These are phyloP conservation scores for Penicillium sp. DNA, from an alignment of 2,329 filamentous ascomycete species.

Conservation along the genomic window DNA sequence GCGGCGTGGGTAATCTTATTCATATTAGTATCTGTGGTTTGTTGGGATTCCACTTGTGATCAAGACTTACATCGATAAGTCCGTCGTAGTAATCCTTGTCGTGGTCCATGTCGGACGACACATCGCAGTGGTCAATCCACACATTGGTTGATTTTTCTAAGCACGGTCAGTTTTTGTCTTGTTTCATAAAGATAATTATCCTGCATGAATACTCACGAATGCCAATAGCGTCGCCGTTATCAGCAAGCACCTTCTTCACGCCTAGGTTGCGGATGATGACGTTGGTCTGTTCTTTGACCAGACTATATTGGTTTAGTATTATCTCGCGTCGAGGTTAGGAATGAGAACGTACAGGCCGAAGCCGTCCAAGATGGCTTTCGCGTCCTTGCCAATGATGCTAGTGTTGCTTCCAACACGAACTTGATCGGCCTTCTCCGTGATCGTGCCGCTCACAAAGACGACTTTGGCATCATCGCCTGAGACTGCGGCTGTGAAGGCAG, in stretches of 20 bases:
- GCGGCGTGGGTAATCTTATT: slow-evolving; percentile 55
- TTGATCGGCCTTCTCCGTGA: slow-evolving; percentile 44
- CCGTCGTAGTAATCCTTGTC: slow-evolving; percentile 71
- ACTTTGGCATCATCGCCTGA: slow-evolving; percentile 47
- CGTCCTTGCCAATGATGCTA: slow-evolving; percentile 51
- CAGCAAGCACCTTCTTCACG: slow-evolving; percentile 56
- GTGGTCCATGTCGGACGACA: slow-evolving; percentile 58
- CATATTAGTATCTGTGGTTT: neutral
- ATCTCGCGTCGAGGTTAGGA: slow-evolving; percentile 22
- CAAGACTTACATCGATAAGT: slow-evolving; percentile 52
- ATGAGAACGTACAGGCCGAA: slow-evolving; percentile 27
- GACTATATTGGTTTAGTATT: slow-evolving; percentile 37
- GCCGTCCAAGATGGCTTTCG: slow-evolving; percentile 56
- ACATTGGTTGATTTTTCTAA: slow-evolving; percentile 47
- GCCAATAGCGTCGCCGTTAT: slow-evolving; percentile 59
- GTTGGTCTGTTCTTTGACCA: slow-evolving; percentile 56
- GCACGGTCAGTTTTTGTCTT: neutral
- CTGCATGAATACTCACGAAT: slow-evolving; percentile 45
- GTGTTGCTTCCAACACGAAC: slow-evolving; percentile 52
- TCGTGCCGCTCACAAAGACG: slow-evolving; percentile 48
- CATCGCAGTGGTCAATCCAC: slow-evolving; percentile 68
- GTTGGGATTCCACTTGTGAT: neutral
- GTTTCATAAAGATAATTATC: slow-evolving; percentile 22
- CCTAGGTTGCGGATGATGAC: slow-evolving; percentile 64
- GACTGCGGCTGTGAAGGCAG: slow-evolving; percentile 52